Conservation (phyloP, 495 filamentous ascomycete species). For the Penicillium cataractarum region DNA sequence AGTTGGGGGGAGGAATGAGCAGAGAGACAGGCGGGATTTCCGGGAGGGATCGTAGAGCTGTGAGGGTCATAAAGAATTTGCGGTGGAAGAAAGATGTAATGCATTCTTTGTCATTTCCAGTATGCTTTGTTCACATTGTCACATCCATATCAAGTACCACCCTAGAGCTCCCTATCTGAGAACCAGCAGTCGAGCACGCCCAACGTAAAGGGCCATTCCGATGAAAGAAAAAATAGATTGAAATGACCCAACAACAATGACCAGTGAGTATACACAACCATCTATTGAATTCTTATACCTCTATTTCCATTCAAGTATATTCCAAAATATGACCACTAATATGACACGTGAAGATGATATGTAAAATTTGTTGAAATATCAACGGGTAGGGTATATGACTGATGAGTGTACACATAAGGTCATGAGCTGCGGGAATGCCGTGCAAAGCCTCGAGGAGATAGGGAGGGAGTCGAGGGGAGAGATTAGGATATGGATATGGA, state of each 20-base stretch:
- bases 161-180: too few species aligned
- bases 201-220: too few species aligned
- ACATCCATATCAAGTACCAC: too few species aligned
- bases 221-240: background rate
- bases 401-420: conserved; percentile 36
- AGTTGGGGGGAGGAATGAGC: too few species aligned
- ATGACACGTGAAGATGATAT: background rate
- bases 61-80: too few species aligned
- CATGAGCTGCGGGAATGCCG: conserved; percentile 21
- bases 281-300: background rate
- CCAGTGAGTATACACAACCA: background rate
- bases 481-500: background rate
- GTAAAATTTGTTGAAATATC: background rate
- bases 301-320: background rate
- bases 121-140: too few species aligned
- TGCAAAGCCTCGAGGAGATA: background rate
- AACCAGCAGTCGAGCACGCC: too few species aligned
- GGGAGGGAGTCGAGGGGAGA: background rate
- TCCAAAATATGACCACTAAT: background rate
- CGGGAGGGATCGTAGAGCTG: too few species aligned
- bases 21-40: too few species aligned
- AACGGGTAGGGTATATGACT: conserved; percentile 30
- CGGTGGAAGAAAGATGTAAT: background rate
- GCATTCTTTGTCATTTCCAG: too few species aligned
- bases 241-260: background rate